phyloP scores from a whole-genome alignment of 805 yeast species.

The Yamadazyma kitorensis region DNA sequence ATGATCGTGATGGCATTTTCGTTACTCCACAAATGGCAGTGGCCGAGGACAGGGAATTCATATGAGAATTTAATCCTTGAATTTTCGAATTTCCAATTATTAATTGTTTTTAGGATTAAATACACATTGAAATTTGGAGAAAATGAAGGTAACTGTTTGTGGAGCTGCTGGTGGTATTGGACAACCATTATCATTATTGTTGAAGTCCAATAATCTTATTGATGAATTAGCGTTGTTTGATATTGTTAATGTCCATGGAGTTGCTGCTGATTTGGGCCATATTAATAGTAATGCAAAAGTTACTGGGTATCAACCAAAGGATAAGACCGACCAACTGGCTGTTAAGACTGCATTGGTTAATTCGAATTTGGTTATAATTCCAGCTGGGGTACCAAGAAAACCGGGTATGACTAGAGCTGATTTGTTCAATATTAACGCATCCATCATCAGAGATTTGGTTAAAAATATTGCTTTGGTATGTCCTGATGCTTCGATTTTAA shows the following conservation, averaged over 20 bases:
- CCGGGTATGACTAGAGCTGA: slow-evolving; percentile 51
- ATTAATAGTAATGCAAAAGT: slow-evolving; percentile 40
- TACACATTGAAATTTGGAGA: too few relatives aligned
- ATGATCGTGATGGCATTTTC: too few relatives aligned
- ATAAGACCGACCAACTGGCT: slow-evolving; percentile 37
- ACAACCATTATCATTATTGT: slow-evolving; percentile 43
- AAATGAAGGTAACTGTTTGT: slow-evolving; percentile 47
- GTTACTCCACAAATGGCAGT: too few relatives aligned
- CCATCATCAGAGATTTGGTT: slow-evolving; percentile 41
- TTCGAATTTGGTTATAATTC: slow-evolving; percentile 41
- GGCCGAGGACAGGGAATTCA: too few relatives aligned
- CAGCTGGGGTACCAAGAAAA: slow-evolving; percentile 48
- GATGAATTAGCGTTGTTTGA: slow-evolving; percentile 40
- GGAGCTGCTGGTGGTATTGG: slow-evolving; percentile 52
- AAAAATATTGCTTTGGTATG: slow-evolving; percentile 37
- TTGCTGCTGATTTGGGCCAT: slow-evolving; percentile 46
- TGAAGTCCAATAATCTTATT: slow-evolving; percentile 38
- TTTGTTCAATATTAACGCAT: slow-evolving; percentile 45
- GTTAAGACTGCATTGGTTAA: slow-evolving; percentile 35
- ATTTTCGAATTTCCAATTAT: too few relatives aligned
- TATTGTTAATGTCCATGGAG: slow-evolving; percentile 45
- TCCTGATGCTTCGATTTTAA: slow-evolving; percentile 44
- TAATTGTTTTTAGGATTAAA: too few relatives aligned
- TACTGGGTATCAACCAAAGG: slow-evolving; percentile 38
- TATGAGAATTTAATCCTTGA: too few relatives aligned